Conservation (phyloP, 805 yeast species). For the Saccharomycopsis olivae region DNA sequence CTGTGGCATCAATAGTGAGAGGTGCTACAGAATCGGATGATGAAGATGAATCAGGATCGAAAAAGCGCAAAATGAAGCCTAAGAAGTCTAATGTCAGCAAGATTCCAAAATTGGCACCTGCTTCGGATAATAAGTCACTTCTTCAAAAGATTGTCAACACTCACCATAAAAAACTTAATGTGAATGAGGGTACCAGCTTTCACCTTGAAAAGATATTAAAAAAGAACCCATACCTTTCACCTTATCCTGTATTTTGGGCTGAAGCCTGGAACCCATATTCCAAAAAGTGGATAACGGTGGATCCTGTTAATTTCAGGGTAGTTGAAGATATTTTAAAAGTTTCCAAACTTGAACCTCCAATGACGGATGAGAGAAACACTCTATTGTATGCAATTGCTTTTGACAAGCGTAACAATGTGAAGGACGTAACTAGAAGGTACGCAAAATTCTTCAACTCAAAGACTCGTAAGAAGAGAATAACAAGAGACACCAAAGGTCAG, state of each 20-base stretch:
- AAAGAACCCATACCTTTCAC: conserved; percentile 18
- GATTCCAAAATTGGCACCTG: conserved; percentile 19
- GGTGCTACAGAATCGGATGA: background rate
- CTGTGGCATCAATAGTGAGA: conserved; percentile 9
- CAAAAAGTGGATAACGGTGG: conserved; percentile 75
- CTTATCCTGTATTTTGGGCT: conserved; percentile 78
- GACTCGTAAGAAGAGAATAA: conserved; percentile 62
- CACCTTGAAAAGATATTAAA: conserved; percentile 18
- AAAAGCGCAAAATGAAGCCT: background rate
- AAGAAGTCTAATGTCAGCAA: background rate
- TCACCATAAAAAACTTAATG: conserved; percentile 1
- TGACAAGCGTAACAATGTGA: conserved; percentile 50
- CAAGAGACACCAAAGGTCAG: conserved; percentile 43
- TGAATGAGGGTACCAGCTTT: background rate
- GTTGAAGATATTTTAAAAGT: conserved; percentile 52
- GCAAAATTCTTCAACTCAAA: conserved; percentile 61
- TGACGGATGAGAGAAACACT: conserved; percentile 43
- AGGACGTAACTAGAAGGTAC: conserved; percentile 83
- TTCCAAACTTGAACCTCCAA: conserved; percentile 65
- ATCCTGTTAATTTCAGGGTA: conserved; percentile 55
- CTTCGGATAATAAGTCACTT: conserved; percentile 16
- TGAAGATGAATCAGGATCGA: background rate
- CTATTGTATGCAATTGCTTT: conserved; percentile 70
- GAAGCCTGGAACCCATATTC: conserved; percentile 82
- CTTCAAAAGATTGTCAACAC: conserved; percentile 21